Evolutionary conservation across 371 early-diverging fungal species (phyloP).

Genomic region (Apophysomyces elegans): DNA sequence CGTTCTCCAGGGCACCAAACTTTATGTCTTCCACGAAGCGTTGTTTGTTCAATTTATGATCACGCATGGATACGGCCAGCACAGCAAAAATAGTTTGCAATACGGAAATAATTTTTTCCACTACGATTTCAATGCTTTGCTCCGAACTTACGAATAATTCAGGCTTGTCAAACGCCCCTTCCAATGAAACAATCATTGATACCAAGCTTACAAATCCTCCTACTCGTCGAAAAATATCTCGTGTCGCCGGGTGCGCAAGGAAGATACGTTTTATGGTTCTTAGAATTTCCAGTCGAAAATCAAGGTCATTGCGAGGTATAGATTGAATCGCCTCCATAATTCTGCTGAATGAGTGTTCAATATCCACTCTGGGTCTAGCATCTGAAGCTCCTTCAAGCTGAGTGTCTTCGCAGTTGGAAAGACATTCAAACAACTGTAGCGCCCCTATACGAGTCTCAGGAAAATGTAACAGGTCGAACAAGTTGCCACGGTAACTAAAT

Average conservation of each 20-base stretch:
- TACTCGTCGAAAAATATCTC: conserved; percentile 62
- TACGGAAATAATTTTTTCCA: conserved; percentile 41
- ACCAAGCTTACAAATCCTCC: conserved; percentile 71
- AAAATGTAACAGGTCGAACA: conserved; percentile 62
- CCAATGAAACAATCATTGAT: conserved; percentile 65
- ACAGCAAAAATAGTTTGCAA: conserved; percentile 58
- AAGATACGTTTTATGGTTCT: conserved; percentile 59
- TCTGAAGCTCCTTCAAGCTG: background rate
- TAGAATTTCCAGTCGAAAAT: conserved; percentile 61
- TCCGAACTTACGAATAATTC: background rate
- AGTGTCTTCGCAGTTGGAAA: conserved; percentile 52
- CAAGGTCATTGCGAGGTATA: conserved; percentile 59
- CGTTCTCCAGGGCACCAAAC: conserved; percentile 62
- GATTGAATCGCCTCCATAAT: conserved; percentile 68
- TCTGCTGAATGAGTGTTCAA: conserved; percentile 53
- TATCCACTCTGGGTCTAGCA: conserved; percentile 21
- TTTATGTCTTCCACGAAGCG: conserved; percentile 63
- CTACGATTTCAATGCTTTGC: conserved; percentile 21
- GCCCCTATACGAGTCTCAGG: conserved; percentile 59
- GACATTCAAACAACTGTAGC: conserved; percentile 54
- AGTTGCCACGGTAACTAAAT: conserved; percentile 49
- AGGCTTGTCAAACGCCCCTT: conserved; percentile 50
- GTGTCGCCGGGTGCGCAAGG: conserved; percentile 38
- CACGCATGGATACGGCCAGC: conserved; percentile 63
- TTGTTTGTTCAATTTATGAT: conserved; percentile 55